Evolutionary conservation across 2,329 filamentous ascomycete genomes (phyloP).

Genomic region (Cladobotryum protrusum): DNA sequence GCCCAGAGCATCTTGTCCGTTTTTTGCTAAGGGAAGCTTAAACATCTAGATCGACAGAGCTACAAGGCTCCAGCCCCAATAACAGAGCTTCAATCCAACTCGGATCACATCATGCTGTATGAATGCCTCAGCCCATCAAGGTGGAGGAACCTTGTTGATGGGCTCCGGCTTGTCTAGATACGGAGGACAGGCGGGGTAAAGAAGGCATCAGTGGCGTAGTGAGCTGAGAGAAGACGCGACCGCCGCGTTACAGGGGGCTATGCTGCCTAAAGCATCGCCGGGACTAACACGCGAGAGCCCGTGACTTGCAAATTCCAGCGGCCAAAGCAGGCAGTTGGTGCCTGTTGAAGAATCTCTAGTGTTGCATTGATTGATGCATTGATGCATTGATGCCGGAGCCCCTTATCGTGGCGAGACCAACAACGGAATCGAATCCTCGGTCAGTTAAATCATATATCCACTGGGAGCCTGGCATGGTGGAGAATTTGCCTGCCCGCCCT

Average conservation of each 20-base stretch:
- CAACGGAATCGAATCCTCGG: not conserved
- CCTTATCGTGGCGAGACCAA: not conserved
- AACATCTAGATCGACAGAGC: too few species aligned
- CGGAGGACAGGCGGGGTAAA: too few species aligned
- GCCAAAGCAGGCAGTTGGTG: not conserved
- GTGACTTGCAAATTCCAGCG: not conserved
- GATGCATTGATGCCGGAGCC: too few species aligned
- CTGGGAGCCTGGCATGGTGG: slow-evolving; percentile 6
- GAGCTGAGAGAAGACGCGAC: slow-evolving; percentile 9
- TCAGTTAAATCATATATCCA: not conserved
- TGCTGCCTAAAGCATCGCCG: slow-evolving; percentile 11
- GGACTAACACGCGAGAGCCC: slow-evolving; percentile 7
- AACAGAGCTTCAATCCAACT: too few species aligned
- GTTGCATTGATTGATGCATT: too few species aligned
- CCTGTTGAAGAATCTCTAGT: not conserved
- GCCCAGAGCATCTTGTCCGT: too few species aligned
- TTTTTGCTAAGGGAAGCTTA: too few species aligned
- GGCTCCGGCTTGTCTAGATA: too few species aligned
- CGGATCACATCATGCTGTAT: too few species aligned
- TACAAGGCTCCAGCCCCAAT: too few species aligned
- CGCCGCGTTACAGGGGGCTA: slow-evolving; percentile 4
- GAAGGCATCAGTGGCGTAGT: not conserved
- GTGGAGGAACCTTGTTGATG: too few species aligned
- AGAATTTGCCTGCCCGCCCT: not conserved
- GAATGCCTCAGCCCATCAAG: too few species aligned